phyloP scores from a whole-genome alignment of 192 early-diverging fungal species.

The Phlyctochytrium bullatum region DNA sequence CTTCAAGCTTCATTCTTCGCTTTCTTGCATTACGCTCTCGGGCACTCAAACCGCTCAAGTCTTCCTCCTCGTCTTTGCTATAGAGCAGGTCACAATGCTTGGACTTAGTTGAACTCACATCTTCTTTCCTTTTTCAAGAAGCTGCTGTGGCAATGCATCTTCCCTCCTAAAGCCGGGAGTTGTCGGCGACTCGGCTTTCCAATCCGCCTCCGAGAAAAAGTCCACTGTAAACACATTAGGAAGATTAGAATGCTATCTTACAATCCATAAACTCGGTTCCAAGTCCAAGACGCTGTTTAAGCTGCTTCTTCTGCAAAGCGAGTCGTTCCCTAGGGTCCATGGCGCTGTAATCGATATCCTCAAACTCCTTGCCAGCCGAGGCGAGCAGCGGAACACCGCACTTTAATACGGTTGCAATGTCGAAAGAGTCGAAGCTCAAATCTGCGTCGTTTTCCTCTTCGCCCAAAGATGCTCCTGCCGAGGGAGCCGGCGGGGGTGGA shows the following conservation, averaged over 20 bases:
- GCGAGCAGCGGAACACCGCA: slow-evolving; percentile 77
- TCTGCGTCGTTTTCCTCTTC: background rate
- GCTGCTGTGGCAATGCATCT: slow-evolving; percentile 18
- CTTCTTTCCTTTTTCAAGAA: slow-evolving; percentile 25
- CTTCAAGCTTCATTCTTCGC: slow-evolving; percentile 77
- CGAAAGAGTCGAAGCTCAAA: slow-evolving; percentile 76
- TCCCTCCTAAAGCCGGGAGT: background rate
- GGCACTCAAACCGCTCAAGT: slow-evolving; percentile 80
- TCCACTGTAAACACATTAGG: slow-evolving; percentile 55
- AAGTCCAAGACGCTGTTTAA: slow-evolving; percentile 81
- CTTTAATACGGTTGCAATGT: slow-evolving; percentile 77
- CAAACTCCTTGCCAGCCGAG: slow-evolving; percentile 91
- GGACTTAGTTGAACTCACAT: background rate
- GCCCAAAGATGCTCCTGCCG: background rate
- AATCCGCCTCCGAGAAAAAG: slow-evolving; percentile 80
- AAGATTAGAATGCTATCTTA: slow-evolving; percentile 21
- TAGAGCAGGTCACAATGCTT: background rate
- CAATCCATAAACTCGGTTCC: slow-evolving; percentile 86
- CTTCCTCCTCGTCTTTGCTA: slow-evolving; percentile 31
- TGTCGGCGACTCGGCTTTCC: slow-evolving; percentile 27
- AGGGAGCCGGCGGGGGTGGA: slow-evolving; percentile 12
- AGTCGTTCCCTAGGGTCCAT: slow-evolving; percentile 81
- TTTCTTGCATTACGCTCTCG: slow-evolving; percentile 87
- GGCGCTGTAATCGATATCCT: slow-evolving; percentile 66
- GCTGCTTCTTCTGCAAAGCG: slow-evolving; percentile 75